Conservation (phyloP, 257 asterid genomes). For the Primulina tabacum region DNA sequence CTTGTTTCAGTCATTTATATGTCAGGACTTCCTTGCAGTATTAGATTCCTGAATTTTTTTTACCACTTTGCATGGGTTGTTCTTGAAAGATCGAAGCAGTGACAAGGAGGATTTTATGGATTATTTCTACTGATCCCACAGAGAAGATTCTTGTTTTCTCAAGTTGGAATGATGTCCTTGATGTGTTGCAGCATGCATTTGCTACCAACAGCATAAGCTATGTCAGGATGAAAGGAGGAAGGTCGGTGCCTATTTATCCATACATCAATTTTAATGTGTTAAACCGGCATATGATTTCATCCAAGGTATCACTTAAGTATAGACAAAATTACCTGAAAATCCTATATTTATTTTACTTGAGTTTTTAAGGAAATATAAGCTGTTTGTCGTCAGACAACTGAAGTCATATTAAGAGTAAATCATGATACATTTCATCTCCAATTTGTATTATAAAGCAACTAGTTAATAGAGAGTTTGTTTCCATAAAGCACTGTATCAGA, state of each 20-base stretch:
- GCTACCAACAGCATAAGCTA: constrained; percentile 66
- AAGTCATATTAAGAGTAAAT: neutral
- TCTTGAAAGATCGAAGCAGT: constrained; percentile 80
- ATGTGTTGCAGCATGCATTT: constrained; percentile 92
- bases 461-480: neutral
- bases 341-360: neutral
- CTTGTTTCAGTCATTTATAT: constrained; percentile 10
- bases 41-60: constrained; percentile 11
- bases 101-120: constrained; percentile 84
- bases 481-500: neutral
- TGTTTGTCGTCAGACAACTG: neutral
- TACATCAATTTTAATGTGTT: neutral
- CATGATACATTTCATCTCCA: neutral
- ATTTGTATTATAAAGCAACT: neutral
- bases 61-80: constrained; percentile 23
- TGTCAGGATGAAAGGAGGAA: constrained; percentile 95
- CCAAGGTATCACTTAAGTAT: no score
- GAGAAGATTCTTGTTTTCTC: constrained; percentile 81
- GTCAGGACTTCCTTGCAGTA: constrained; percentile 9
- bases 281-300: no score
- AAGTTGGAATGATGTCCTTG: constrained; percentile 98
- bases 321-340: neutral
- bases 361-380: neutral
- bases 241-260: constrained; percentile 38
- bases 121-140: constrained; percentile 49